Base-by-base conservation (phyloP, 805 yeast genomes). In the Candida vaughaniae region DNA sequence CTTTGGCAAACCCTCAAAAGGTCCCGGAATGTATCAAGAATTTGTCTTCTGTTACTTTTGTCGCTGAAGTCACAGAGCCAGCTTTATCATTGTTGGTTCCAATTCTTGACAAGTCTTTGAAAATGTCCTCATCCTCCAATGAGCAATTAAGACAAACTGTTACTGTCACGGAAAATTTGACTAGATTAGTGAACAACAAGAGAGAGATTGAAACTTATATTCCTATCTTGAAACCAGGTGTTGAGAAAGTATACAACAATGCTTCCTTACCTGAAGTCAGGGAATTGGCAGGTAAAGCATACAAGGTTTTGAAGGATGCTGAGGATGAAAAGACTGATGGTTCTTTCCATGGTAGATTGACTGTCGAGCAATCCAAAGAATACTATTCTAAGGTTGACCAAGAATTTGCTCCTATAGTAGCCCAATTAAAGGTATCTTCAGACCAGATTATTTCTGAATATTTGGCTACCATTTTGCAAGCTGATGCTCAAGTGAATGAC, bases 31-130 rank as follows among this genome's bases (percentile, higher is more conserved):
- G 96, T 64, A 86, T 91, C 61, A 86, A 84, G 64, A 78, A 91
- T 29, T 75, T 91, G 46, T 84, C 96, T 2, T 85, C 95, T 27
- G 97, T 91, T 37, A 93, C 99, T 0, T 91, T 91, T 61, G 98
- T 91, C 33, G 96, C 99, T 31, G 99, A 93, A 69, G 99, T 91
- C 46, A 93, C 97, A 11, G 98, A 90, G 68, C 95, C 98, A 4
- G 95, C 95, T 3, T 72, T 91, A 51, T 78, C 98, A 6, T 66
- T 91, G 39, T 72, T 91, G 55, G 97, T 87, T 31, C 99, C 99
- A 31, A 90, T 90, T 48, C 76, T 91, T 53, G 89, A 80, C 58
- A 87, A 90, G 60, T 91, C 98, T 2, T 73, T 91, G 55, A 84
- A 83, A 53, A 78, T 85, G 69, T 78, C 91, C 26, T 82, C 95